phyloP scores from a whole-genome alignment of 192 early-diverging fungal species.

The Allomyces javanicus region DNA sequence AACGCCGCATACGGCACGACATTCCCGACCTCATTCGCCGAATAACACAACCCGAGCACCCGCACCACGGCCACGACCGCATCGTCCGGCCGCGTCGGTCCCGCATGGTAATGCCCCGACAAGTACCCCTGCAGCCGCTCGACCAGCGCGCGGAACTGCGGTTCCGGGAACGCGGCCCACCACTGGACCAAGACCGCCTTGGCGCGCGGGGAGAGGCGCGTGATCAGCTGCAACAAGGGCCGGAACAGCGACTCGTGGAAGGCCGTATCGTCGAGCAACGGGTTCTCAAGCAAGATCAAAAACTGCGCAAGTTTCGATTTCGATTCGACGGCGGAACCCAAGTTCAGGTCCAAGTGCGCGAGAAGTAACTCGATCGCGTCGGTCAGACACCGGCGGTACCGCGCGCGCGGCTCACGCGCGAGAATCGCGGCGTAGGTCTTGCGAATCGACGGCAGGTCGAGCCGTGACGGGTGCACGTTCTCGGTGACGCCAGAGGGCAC shows the following conservation, averaged over 20 bases:
- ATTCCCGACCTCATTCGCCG: conserved; percentile 24
- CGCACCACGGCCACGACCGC: conserved; percentile 28
- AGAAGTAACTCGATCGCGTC: conserved; percentile 34
- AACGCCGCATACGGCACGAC: conserved; percentile 22
- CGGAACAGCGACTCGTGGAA: conserved; percentile 25
- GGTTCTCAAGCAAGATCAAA: conserved; percentile 28
- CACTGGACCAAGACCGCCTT: conserved; percentile 19
- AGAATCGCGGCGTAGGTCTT: conserved; percentile 16
- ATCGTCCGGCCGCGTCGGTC: conserved; percentile 15
- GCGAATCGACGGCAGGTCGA: conserved; percentile 13
- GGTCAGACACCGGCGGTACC: conserved; percentile 16
- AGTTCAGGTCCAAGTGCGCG: conserved; percentile 24
- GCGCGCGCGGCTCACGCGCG: conserved; percentile 12
- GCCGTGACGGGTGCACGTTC: neutral
- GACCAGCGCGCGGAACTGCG: conserved; percentile 19
- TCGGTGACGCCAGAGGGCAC: neutral
- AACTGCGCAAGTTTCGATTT: conserved; percentile 9
- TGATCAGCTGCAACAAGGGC: conserved; percentile 21
- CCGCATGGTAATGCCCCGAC: conserved; percentile 20
- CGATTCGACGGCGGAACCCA: conserved; percentile 12
- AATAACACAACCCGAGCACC: conserved; percentile 23
- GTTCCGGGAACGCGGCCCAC: conserved; percentile 24
- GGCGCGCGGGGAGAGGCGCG: conserved; percentile 13
- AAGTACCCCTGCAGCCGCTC: conserved; percentile 27
- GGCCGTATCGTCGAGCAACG: conserved; percentile 21